Conservation (phyloP, 768 basidiomycete genomes). For the Lactarius pseudohatsudake region DNA sequence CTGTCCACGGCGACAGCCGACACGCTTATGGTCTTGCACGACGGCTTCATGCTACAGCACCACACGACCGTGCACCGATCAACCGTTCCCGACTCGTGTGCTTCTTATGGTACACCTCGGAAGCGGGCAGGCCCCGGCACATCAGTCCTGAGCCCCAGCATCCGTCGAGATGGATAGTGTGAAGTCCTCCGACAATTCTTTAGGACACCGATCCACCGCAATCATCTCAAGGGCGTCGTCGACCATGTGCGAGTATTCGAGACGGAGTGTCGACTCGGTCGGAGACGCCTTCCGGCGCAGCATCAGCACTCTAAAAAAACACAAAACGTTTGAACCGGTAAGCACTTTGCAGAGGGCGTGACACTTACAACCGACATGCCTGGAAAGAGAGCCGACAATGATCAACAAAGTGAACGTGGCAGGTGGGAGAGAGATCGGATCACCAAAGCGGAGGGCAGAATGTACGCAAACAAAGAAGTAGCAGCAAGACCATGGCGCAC, state of each 20-base stretch:
- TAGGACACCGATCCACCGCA: not conserved
- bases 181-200: not conserved
- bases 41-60: conserved; percentile 1
- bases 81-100: not conserved
- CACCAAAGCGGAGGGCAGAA: conserved; percentile 26
- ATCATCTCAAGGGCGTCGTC: conserved; percentile 25
- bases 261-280: conserved; percentile 19
- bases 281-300: conserved; percentile 24
- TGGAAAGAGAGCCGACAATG: conserved; percentile 4
- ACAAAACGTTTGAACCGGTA: not conserved
- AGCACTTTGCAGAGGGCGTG: not conserved
- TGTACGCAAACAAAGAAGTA: conserved; percentile 18
- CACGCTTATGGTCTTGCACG: not conserved
- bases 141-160: not conserved
- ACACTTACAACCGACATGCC: conserved; percentile 24
- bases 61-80: not conserved
- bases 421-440: not conserved
- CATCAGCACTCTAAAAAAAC: conserved; percentile 21
- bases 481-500: conserved; percentile 1
- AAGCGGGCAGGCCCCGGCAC: not conserved
- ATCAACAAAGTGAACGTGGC: not conserved
- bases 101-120: not conserved
- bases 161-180: not conserved
- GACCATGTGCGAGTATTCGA: conserved; percentile 11
- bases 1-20: not conserved